Evolutionary conservation across 1,139 yeast species (phyloP).

Genomic region (Torulaspora globosa): DNA sequence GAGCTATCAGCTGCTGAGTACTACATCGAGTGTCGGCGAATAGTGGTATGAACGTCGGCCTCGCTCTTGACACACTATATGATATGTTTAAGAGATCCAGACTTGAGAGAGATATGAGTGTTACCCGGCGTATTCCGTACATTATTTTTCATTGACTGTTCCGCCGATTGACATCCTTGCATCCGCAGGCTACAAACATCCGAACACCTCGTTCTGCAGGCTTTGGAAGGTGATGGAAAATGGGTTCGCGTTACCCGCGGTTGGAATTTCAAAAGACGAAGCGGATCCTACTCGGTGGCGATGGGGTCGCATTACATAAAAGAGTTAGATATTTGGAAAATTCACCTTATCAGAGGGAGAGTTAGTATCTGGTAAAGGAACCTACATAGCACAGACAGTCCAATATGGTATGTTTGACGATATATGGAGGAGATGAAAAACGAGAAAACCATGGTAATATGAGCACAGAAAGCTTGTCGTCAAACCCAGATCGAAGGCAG

Average conservation of each 20-base stretch:
- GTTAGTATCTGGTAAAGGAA: constrained; percentile 2
- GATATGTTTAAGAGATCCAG: too few relatives aligned
- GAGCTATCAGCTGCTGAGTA: too few relatives aligned
- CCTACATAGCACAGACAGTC: constrained; percentile 16
- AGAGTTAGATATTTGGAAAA: constrained; percentile 8
- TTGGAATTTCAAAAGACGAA: not conserved
- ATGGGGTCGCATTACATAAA: constrained; percentile 8
- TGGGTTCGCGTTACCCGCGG: not conserved
- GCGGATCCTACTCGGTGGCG: not conserved
- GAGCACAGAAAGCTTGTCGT: not conserved
- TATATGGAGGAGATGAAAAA: not conserved
- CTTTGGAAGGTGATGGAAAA: not conserved
- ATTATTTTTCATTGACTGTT: not conserved
- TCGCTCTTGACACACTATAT: too few relatives aligned
- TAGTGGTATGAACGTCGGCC: too few relatives aligned
- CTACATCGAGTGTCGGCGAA: too few relatives aligned
- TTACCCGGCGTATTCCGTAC: too few relatives aligned
- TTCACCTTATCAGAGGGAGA: constrained; percentile 2
- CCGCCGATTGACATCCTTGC: not conserved
- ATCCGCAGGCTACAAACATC: not conserved
- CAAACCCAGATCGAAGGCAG: not conserved
- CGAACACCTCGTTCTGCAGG: not conserved
- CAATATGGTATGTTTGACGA: constrained; percentile 21
- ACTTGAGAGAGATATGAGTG: too few relatives aligned
- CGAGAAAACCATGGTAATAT: constrained; percentile 3